These are phyloP conservation scores for Ogataea ganodermae DNA, from an alignment of 805 yeast species.

Conservation along the genomic window DNA sequence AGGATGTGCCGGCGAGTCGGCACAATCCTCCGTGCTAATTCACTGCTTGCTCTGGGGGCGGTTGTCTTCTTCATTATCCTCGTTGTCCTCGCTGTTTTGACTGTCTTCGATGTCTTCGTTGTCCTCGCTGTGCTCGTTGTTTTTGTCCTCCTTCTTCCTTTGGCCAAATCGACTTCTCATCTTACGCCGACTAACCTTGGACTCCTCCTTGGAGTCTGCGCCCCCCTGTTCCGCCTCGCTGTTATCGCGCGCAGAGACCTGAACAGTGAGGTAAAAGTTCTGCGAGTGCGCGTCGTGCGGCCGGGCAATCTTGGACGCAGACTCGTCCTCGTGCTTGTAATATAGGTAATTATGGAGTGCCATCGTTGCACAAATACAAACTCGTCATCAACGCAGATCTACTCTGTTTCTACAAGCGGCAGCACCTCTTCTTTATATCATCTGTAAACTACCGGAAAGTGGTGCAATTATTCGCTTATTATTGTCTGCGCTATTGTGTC, in stretches of 20 bases:
- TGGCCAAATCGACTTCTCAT: not conserved
- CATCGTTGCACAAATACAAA: conserved; percentile 29
- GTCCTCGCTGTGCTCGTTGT: not conserved
- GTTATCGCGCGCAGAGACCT: not conserved
- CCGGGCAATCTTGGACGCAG: conserved; percentile 41
- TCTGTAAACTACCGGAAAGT: not conserved
- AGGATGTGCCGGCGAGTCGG: too few relatives aligned
- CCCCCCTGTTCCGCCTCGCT: not conserved
- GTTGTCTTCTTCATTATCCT: too few relatives aligned
- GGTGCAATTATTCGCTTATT: not conserved
- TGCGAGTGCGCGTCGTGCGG: conserved; percentile 36
- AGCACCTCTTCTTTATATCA: not conserved
- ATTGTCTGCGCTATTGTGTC: conserved; percentile 1
- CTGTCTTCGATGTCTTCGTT: too few relatives aligned
- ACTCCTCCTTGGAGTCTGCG: not conserved
- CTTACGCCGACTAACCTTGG: not conserved
- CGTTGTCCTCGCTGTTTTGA: too few relatives aligned
- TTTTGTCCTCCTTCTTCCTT: not conserved
- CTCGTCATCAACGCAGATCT: not conserved
- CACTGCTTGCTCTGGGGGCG: too few relatives aligned
- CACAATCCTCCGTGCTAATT: too few relatives aligned
- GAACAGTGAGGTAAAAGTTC: not conserved
- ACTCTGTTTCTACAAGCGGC: not conserved
- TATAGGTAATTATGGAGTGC: conserved; percentile 48
- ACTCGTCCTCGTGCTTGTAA: conserved; percentile 40